A percentile compares a stretch with the other conserved stretches of the same genome.
Evolutionary conservation across 345 rosid genomes (phyloP).

Genomic region (Salix brachista): DNA sequence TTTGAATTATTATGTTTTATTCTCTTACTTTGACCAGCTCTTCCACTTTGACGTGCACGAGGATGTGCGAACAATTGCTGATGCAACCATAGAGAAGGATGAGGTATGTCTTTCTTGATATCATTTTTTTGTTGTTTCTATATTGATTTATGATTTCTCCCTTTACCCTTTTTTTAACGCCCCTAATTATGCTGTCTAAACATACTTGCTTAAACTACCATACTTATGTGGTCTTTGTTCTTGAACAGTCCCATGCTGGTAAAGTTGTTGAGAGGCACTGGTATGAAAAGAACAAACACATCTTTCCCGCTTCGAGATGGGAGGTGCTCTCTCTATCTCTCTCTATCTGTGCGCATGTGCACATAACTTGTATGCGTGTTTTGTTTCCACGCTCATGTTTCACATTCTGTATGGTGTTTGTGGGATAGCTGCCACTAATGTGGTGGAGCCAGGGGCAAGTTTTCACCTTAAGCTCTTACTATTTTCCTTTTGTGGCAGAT

Average conservation of each 20-base stretch:
- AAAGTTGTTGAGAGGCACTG: conserved; percentile 99
- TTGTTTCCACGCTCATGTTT: background rate
- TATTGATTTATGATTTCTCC: background rate
- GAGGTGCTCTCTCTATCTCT: conserved; percentile 47
- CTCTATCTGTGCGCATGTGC: background rate
- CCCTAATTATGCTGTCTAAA: background rate
- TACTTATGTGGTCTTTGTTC: background rate
- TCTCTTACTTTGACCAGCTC: conserved; percentile 44
- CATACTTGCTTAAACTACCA: background rate
- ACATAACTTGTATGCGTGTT: background rate
- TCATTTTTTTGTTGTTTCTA: background rate
- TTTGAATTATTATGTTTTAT: background rate
- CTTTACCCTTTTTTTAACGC: background rate
- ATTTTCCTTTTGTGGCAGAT: conserved; percentile 37
- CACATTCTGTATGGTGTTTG: background rate
- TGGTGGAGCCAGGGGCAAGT: background rate
- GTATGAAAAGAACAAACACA: conserved; percentile 99
- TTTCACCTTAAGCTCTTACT: background rate
- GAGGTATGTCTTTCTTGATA: conserved; percentile 45
- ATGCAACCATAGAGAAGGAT: conserved; percentile 96
- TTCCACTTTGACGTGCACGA: conserved; percentile 99
- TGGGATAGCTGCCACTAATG: background rate
- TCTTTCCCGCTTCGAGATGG: conserved; percentile 99
- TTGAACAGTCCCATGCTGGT: conserved; percentile 89
- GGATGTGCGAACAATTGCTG: conserved; percentile 91